Evolutionary conservation across 768 basidiomycete genomes (phyloP).

Genomic region (Cubamyces lactineus): DNA sequence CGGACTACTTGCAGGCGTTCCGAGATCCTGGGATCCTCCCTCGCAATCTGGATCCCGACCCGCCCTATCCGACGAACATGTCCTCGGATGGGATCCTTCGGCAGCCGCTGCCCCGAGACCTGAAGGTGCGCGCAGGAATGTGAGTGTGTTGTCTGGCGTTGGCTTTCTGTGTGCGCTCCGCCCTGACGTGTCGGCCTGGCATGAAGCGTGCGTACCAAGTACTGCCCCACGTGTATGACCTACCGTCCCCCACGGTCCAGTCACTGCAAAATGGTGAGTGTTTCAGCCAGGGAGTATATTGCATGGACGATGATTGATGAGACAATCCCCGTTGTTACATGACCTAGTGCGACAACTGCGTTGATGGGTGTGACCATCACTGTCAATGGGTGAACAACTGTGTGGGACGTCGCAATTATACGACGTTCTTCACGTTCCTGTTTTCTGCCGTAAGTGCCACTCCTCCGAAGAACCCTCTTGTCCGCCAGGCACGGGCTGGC

Average conservation of each 20-base stretch:
- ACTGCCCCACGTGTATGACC: constrained; percentile 89
- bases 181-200: constrained; percentile 6
- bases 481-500: constrained; percentile 9
- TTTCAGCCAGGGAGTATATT: not conserved
- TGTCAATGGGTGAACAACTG: constrained; percentile 95
- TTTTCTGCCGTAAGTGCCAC: constrained; percentile 63
- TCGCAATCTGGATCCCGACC: constrained; percentile 82
- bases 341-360: constrained; percentile 91
- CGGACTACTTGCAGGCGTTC: constrained; percentile 54
- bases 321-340: not conserved
- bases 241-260: constrained; percentile 94
- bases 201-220: constrained; percentile 84
- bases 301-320: not conserved
- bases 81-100: constrained; percentile 65
- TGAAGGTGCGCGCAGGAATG: constrained; percentile 78
- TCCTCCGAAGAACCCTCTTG: constrained; percentile 1
- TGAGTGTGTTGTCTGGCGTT: constrained; percentile 43
- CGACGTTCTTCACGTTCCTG: constrained; percentile 89
- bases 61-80: constrained; percentile 68
- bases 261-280: constrained; percentile 89
- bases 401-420: constrained; percentile 93
- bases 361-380: constrained; percentile 93
- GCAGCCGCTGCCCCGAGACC: constrained; percentile 76
- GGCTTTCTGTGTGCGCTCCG: not conserved
- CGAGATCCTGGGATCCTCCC: constrained; percentile 90